Conservation (phyloP, 2,329 filamentous ascomycete species). For the Arachnopeziza araneosa region DNA sequence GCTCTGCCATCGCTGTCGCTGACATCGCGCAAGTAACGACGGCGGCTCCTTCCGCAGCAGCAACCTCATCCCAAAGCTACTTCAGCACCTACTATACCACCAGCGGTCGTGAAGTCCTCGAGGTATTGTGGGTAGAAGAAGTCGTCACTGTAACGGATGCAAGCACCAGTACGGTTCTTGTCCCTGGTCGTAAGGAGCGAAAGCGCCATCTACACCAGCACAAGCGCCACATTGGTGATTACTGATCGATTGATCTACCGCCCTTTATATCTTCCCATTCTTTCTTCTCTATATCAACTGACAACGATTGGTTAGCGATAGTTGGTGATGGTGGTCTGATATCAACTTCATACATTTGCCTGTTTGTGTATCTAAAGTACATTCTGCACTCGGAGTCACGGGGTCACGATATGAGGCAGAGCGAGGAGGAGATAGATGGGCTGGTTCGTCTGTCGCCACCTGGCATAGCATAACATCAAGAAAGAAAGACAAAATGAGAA, state of each 20-base stretch:
- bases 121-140: constrained; percentile 53
- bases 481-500: too few relatives aligned
- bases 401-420: too few relatives aligned
- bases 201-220: constrained; percentile 10
- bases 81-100: constrained; percentile 50
- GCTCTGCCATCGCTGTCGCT: not conserved
- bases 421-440: too few relatives aligned
- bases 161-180: not conserved
- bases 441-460: too few relatives aligned
- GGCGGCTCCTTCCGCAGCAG: not conserved
- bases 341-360: too few relatives aligned
- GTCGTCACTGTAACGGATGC: constrained; percentile 44
- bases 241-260: not conserved
- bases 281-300: not conserved
- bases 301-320: too few relatives aligned
- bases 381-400: too few relatives aligned
- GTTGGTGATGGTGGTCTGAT: not conserved
- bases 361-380: too few relatives aligned
- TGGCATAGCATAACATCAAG: too few relatives aligned
- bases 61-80: constrained; percentile 21
- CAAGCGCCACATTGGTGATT: not conserved
- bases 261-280: not conserved
- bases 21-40: not conserved
- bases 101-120: constrained; percentile 43
- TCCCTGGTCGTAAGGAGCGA: not conserved